Evolutionary conservation across 75 land plant species (phyloP), one percentile per base, ranked within the genome.

Genomic region (Azolla pinnata): DNA sequence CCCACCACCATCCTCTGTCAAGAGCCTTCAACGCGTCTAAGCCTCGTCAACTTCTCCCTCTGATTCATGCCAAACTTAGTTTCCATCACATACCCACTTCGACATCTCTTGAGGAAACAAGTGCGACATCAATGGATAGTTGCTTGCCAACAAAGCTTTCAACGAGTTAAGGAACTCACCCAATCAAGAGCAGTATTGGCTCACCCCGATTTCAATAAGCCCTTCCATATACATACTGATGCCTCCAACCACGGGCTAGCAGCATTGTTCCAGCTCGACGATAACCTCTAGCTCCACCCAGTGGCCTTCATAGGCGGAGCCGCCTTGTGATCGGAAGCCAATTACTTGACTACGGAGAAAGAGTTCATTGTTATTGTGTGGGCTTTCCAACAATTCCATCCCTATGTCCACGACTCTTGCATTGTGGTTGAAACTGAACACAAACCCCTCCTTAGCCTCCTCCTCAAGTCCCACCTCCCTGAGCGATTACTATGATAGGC

Each of bases 331-430:
- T 18, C 49, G n/a, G 12, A 46, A 46, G 21, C 3, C 2, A 46
- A 46, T 46, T 46, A 46, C 14, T 46, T 23, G 12, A 46, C 49
- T 3, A 46, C 49, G 14, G 17, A 46, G 2, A 46, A 46, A 14
- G 49, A 46, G n/a, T 29, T 66, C 4, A 1, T 56, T 4, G 67
- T 61, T 7, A 35, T 71, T 0, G 62, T 65, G 0, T 8, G 32
- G 30, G 63, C 74, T 0, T 32, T 69, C 5, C 30, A 42, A 8
- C 57, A 46, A 33, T 75, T 61, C 67, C 24, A 57, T 1, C 64
- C 24, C 0, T 75, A 75, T 35, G 28, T 75, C 1, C 20, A 19
- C 9, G 59, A 31, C 14, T 14, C 18, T 7, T 30, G 31, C 27
- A 32, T 21, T 18, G 32, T 47, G 1, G n/a, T 60, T n/a, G 7